Conservation (phyloP, 2,329 filamentous ascomycete genomes). For the Tolypocladium endophyticum region DNA sequence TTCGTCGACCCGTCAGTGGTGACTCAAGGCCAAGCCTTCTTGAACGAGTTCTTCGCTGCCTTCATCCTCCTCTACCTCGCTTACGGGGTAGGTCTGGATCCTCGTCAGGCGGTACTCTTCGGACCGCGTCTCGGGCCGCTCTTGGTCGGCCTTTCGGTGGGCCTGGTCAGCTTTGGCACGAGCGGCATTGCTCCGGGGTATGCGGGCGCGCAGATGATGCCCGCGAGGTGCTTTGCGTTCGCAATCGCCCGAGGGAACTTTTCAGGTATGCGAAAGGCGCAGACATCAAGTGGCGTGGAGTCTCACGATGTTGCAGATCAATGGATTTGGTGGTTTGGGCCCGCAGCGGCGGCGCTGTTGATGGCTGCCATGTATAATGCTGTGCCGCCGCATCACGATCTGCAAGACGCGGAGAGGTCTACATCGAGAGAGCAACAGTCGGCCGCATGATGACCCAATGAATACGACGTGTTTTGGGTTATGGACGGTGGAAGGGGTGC, state of each 20-base stretch:
- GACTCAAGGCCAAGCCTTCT: constrained; percentile 27
- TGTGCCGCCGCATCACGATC: constrained; percentile 17
- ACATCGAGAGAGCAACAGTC: not conserved
- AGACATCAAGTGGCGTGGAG: not conserved
- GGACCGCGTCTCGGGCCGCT: constrained; percentile 37
- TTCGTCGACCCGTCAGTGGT: constrained; percentile 23
- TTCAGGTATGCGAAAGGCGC: constrained; percentile 6
- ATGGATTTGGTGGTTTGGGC: constrained; percentile 27
- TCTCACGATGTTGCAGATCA: constrained; percentile 9
- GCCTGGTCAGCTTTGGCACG: constrained; percentile 23
- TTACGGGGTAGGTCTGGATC: constrained; percentile 43
- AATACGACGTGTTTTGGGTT: not conserved
- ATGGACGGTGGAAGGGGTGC: no score
- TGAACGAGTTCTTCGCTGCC: constrained; percentile 34
- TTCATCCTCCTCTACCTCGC: constrained; percentile 25
- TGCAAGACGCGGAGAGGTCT: not conserved
- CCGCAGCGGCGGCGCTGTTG: constrained; percentile 16
- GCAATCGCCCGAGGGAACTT: constrained; percentile 23
- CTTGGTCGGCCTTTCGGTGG: constrained; percentile 31
- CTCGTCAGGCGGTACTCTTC: constrained; percentile 36
- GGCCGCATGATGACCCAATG: not conserved
- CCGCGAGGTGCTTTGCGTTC: constrained; percentile 32
- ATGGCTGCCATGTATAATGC: constrained; percentile 16
- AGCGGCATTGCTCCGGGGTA: constrained; percentile 28
- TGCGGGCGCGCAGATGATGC: constrained; percentile 31